phyloP scores from a whole-genome alignment of 2,329 filamentous ascomycete genomes.

The Neoascochyta sp. region DNA sequence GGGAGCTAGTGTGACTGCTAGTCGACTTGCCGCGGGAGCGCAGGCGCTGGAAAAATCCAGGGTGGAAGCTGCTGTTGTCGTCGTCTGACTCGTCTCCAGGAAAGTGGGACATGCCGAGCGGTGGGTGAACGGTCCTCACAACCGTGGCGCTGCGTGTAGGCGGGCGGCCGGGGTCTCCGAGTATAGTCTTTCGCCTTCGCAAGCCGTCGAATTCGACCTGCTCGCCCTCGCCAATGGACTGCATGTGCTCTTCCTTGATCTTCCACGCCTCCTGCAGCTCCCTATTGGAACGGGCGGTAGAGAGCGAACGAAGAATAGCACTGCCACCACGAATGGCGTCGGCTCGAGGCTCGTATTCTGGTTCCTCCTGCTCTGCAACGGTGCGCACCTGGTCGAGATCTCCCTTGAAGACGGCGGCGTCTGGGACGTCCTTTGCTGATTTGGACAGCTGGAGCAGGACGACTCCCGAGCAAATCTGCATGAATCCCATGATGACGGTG shows the following conservation, averaged over 20 bases:
- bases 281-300: constrained; percentile 68
- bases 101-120: constrained; percentile 83
- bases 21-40: constrained; percentile 36
- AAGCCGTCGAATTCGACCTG: constrained; percentile 89
- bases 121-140: constrained; percentile 61
- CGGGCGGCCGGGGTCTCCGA: constrained; percentile 43
- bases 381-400: constrained; percentile 94
- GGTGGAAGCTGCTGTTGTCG: constrained; percentile 40
- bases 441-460: constrained; percentile 94
- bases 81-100: constrained; percentile 58
- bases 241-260: constrained; percentile 76
- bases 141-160: constrained; percentile 36
- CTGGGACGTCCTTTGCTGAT: constrained; percentile 94
- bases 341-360: constrained; percentile 93
- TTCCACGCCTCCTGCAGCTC: constrained; percentile 76
- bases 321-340: constrained; percentile 91
- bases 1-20: constrained; percentile 17
- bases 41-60: constrained; percentile 46
- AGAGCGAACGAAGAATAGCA: constrained; percentile 81
- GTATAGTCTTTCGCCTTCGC: constrained; percentile 63
- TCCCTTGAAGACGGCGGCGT: constrained; percentile 84
- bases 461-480: constrained; percentile 90
- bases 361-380: constrained; percentile 90
- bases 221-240: constrained; percentile 74
- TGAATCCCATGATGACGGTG: constrained; percentile 88